Percentiles rank a stretch among this genome's conserved stretches.
Evolutionary conservation across 495 filamentous ascomycete genomes (phyloP).

Genomic region (Jackrogersella multiformis): DNA sequence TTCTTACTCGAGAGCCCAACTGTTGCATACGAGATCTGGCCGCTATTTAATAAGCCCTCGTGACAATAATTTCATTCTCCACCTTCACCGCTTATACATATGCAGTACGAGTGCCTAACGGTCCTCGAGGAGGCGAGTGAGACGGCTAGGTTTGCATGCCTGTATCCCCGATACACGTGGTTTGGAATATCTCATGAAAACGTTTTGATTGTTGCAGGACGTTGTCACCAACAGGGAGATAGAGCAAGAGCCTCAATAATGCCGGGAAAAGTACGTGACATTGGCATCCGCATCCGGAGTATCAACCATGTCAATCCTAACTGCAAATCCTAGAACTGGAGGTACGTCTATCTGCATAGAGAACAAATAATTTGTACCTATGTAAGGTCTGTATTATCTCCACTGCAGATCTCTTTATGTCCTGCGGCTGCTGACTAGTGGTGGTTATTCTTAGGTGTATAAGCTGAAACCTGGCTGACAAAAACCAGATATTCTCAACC

Average conservation of each 20-base stretch:
- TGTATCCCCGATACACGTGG: constrained; percentile 28
- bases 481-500: constrained; percentile 6
- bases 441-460: constrained; percentile 39
- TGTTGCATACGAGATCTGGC: constrained; percentile 27
- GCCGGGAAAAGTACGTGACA: background rate
- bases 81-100: background rate
- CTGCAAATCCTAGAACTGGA: constrained; percentile 17
- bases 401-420: constrained; percentile 34
- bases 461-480: constrained; percentile 23
- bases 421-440: constrained; percentile 32
- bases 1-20: constrained; percentile 20
- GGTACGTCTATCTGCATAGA: constrained; percentile 13
- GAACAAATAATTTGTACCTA: no score
- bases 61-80: constrained; percentile 14
- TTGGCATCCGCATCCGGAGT: constrained; percentile 5
- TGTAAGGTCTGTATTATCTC: constrained; percentile 37
- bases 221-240: constrained; percentile 8
- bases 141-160: constrained; percentile 1
- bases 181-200: constrained; percentile 4
- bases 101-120: constrained; percentile 4
- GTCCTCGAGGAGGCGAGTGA: constrained; percentile 1
- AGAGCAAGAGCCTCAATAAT: background rate
- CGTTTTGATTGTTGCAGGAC: constrained; percentile 11
- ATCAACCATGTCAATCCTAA: constrained; percentile 10
- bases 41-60: constrained; percentile 20